phyloP scores from a whole-genome alignment of 441 rosid species.

The Populus hybrid region DNA sequence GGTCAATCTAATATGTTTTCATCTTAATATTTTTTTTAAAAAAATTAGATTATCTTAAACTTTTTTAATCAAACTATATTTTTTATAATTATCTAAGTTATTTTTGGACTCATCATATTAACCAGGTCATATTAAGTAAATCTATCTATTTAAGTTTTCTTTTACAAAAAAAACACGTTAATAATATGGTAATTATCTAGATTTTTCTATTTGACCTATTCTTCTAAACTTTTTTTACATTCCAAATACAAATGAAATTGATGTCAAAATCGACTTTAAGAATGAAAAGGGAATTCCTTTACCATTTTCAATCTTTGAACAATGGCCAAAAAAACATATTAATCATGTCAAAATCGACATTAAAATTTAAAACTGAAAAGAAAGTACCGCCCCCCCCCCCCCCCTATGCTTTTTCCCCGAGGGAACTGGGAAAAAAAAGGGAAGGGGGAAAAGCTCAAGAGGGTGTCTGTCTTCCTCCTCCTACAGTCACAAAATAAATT shows the following conservation, averaged over 20 bases:
- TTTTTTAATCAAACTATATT: too few relatives aligned
- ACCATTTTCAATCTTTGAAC: neutral
- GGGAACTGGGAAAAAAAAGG: neutral
- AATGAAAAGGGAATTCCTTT: neutral
- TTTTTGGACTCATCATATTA: too few relatives aligned
- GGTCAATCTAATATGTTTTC: too few relatives aligned
- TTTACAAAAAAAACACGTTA: too few relatives aligned
- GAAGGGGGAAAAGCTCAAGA: neutral
- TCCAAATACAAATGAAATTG: neutral
- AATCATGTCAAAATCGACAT: neutral
- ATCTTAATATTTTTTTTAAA: too few relatives aligned
- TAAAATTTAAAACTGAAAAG: neutral
- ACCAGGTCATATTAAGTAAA: too few relatives aligned
- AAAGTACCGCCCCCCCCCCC: neutral
- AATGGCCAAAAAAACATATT: neutral
- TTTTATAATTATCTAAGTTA: too few relatives aligned
- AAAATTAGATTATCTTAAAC: too few relatives aligned
- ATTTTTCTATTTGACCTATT: neutral
- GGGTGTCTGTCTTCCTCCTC: neutral
- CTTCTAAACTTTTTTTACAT: neutral
- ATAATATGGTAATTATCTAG: neutral
- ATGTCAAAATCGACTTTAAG: neutral
- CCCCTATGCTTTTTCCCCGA: neutral
- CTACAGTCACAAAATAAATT: neutral
- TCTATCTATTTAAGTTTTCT: too few relatives aligned